Conservation (phyloP, 1,284 basidiomycete genomes). For the Moniliophthora roreri region DNA sequence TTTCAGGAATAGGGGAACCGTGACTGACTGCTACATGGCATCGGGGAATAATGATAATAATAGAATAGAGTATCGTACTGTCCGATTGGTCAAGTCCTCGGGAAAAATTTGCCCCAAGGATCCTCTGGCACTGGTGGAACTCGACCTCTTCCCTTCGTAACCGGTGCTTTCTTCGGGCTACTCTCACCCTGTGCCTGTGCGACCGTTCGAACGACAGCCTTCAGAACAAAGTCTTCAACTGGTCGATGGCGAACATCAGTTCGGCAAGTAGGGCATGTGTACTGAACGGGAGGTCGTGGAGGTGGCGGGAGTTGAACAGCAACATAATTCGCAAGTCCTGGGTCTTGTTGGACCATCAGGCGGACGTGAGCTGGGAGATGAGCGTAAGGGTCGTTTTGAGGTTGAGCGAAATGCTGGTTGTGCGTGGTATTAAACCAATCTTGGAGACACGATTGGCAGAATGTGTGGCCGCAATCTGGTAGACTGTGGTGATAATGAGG, state of each 20-base stretch:
- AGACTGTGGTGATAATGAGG: conserved; percentile 37
- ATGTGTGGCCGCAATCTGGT: conserved; percentile 66
- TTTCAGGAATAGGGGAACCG: too few relatives aligned
- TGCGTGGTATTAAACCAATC: conserved; percentile 65
- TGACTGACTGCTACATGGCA: too few relatives aligned
- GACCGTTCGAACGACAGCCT: conserved; percentile 49
- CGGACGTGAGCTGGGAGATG: conserved; percentile 19
- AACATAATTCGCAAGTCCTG: conserved; percentile 17
- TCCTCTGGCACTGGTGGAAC: conserved; percentile 17
- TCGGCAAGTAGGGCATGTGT: conserved; percentile 69
- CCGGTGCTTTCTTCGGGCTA: conserved; percentile 31
- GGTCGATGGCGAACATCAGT: conserved; percentile 46
- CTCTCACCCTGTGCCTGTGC: conserved; percentile 46
- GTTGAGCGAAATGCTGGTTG: conserved; percentile 48
- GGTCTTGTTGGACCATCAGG: conserved; percentile 9
- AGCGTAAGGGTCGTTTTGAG: conserved; percentile 38
- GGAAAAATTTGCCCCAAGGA: conserved; percentile 59
- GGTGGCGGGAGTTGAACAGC: conserved; percentile 24
- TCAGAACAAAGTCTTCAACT: conserved; percentile 59
- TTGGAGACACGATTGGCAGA: conserved; percentile 60
- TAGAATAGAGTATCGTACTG: not conserved
- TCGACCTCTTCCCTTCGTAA: conserved; percentile 12
- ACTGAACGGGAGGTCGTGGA: conserved; percentile 40
- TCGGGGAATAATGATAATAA: too few relatives aligned
- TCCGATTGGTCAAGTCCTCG: conserved; percentile 16